phyloP scores from a whole-genome alignment of 2,329 filamentous ascomycete genomes.

The Gnomoniopsis sp. region DNA sequence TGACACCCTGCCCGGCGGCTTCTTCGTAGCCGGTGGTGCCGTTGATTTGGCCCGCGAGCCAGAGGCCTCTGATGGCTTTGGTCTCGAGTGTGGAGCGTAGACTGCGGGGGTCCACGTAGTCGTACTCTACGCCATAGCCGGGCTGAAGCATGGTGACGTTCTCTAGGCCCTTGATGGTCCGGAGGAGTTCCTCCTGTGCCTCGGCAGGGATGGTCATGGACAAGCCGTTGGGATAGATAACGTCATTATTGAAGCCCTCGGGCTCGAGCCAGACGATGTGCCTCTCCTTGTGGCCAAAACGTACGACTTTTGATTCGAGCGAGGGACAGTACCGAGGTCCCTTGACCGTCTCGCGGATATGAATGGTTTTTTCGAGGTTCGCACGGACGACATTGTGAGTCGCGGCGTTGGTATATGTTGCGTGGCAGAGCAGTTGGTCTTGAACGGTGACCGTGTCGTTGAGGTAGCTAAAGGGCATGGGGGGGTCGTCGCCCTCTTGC shows the following conservation, averaged over 20 bases:
- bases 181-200: conserved; percentile 80
- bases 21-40: conserved; percentile 98
- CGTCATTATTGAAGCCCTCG: conserved; percentile 84
- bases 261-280: conserved; percentile 98
- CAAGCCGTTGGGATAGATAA: conserved; percentile 94
- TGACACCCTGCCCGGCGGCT: conserved; percentile 86
- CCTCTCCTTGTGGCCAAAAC: conserved; percentile 73
- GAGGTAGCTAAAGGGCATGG: conserved; percentile 87
- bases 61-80: conserved; percentile 84
- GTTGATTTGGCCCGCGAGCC: conserved; percentile 94
- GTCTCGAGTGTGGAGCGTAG: conserved; percentile 89
- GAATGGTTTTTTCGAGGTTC: conserved; percentile 93
- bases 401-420: conserved; percentile 79
- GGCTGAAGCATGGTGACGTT: conserved; percentile 89
- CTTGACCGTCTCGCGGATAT: conserved; percentile 92
- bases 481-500: conserved; percentile 81
- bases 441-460: conserved; percentile 74
- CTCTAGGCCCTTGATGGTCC: conserved; percentile 83
- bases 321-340: conserved; percentile 95
- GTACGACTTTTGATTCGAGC: conserved; percentile 87
- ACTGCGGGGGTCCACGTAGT: conserved; percentile 92
- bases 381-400: conserved; percentile 80
- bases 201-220: conserved; percentile 94
- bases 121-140: conserved; percentile 96
- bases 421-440: conserved; percentile 80